Evolutionary conservation across 1,284 basidiomycete species (phyloP), one percentile per base, ranked within the genome.

Genomic region (Rhodotorula sp.): DNA sequence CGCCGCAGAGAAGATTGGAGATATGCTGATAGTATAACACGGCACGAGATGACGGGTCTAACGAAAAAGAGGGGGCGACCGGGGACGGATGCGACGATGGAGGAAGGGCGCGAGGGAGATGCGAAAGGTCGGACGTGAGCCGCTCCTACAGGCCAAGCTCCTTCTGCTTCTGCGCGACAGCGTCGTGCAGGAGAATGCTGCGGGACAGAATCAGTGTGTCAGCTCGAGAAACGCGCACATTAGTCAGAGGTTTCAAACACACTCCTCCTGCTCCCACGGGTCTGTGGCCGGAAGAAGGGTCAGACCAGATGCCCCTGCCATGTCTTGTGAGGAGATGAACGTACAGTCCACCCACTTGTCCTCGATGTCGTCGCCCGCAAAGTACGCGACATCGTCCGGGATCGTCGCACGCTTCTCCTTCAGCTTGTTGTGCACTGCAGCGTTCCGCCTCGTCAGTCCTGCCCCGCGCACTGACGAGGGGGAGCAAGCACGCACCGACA

Each of bases 381-480:
- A 81, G 67, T 80, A 93, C 88, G 86, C 86, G 55, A 87, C 84
- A 64, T 86, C 86, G 7, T 82, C 77, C 14, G 92, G 91, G 58
- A 97, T 82, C 56, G 86, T 82, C 42, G 88, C 92, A 55, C 88
- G 81, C 83, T 97, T 97, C 57, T 85, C 84, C 84, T 96, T 96
- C 73, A 88, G 84, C 84, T 97, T 97, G 85, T 97, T 96, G 83
- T 97, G 93, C 23, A 97, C 94, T 80, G 67, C 19, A 23, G 17
- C n/a, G 14, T 8, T 13, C 4, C 3, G 42, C 16, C 7, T 21
- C 14, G 42, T 44, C 23, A 53, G 23, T 9, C 16, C 41, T 34
- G 34, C 34, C 19, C 9, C n/a, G 10, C 7, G 23, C 23, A 46
- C 19, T n/a, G 10, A 41, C 12, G 19, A 34, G n/a, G 16, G 25